Evolutionary conservation across 306 rosid species (phyloP), one percentile per base, ranked within the genome.

Genomic region (Casuarina glauca): DNA sequence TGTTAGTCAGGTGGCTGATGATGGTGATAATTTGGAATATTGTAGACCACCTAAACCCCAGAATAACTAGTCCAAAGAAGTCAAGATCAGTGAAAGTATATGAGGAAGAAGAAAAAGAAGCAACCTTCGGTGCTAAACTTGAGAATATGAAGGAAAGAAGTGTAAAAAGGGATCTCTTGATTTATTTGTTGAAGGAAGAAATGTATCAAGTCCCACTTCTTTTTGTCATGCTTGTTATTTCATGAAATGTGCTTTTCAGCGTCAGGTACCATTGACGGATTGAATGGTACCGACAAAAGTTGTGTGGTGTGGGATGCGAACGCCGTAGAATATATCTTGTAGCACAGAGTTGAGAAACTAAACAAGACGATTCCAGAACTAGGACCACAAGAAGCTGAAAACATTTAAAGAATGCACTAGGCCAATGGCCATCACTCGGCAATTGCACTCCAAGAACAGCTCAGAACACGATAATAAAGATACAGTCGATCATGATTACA

Each of bases 131-230:
- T 74, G 94, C 89, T 32, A 94, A 90, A 68, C 81, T 64, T 62
- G 94, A 88, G 46, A 90, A 84, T 57, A 93, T 88, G 88, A 86
- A 83, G 90, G 82, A 89, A 86, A 83, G 78, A 96, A 80, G 84
- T 94, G 79, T 83, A 91, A 81, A 82, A 93, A 88, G 85, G 99
- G 91, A 79, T 79, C 92, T 80, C 86, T 86, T 72, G 97, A 96
- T 70, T 78, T 87, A 42, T 79, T 90, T 84, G 79, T 87, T 86
- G 96, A 90, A 87, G 86, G 85, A 91, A 82, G 97, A 89, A 79
- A 84, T 82, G 83, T 48, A 2, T 48, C 32, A 9, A 88, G 89
- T 68, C 95, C 93, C 74, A 93, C 93, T 76, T 76, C 49, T 72
- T 49, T 61, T 53, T 51, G 45, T 39, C 55, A 12, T 38, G 9